Percentiles rank a stretch among this genome's conserved stretches.
Conservation (phyloP, 2,329 filamentous ascomycete species). For the Colletotrichum salicis region DNA sequence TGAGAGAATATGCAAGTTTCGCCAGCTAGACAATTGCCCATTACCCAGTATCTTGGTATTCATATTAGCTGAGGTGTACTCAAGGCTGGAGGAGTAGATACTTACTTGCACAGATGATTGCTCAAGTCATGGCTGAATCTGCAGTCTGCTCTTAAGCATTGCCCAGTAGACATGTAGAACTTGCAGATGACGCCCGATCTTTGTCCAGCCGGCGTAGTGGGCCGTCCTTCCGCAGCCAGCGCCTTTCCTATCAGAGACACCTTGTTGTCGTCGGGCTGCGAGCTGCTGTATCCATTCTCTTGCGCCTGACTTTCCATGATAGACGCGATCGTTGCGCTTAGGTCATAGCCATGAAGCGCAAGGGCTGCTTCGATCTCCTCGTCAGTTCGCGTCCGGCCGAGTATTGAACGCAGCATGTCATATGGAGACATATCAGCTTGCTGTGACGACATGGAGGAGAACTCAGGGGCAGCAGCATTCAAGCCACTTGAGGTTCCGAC, state of each 20-base stretch:
- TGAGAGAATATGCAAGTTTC: conserved; percentile 97
- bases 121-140: conserved; percentile 96
- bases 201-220: conserved; percentile 78
- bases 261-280: conserved; percentile 63
- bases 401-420: conserved; percentile 94
- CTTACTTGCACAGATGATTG: conserved; percentile 97
- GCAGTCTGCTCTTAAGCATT: conserved; percentile 94
- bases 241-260: conserved; percentile 89
- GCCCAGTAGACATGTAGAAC: conserved; percentile 95
- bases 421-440: conserved; percentile 96
- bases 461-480: conserved; percentile 86
- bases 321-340: conserved; percentile 89
- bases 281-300: conserved; percentile 47
- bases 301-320: conserved; percentile 80
- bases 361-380: conserved; percentile 95
- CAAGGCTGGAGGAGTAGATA: conserved; percentile 42
- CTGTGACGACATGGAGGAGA: conserved; percentile 66
- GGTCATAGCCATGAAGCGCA: conserved; percentile 88
- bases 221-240: conserved; percentile 79
- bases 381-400: conserved; percentile 88
- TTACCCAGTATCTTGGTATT: conserved; percentile 83
- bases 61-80: conserved; percentile 3
- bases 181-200: conserved; percentile 95
- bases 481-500: conserved; percentile 74
- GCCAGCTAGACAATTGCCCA: conserved; percentile 93